Evolutionary conservation across 2,329 filamentous ascomycete species (phyloP).

Genomic region (Epichloe baconii): DNA sequence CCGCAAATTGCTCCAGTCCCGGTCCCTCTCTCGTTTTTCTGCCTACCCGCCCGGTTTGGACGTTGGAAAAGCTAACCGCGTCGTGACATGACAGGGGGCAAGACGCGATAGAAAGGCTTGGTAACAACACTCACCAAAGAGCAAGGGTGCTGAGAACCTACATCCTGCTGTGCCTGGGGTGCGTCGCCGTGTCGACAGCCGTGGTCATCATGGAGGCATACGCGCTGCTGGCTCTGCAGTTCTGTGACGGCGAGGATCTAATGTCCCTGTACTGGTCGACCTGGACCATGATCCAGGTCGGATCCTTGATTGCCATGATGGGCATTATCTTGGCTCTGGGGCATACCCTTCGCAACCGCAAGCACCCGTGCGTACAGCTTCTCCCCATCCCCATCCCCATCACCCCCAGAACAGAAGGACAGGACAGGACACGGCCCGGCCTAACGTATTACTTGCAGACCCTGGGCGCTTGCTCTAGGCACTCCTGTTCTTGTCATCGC

Average conservation of each 20-base stretch:
- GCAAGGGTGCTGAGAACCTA: conserved; percentile 26
- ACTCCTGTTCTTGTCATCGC: conserved; percentile 48
- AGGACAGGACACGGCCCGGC: background rate
- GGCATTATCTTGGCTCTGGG: conserved; percentile 42
- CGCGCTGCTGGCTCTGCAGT: conserved; percentile 39
- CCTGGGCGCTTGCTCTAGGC: conserved; percentile 46
- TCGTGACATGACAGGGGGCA: conserved; percentile 17
- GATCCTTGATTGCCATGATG: conserved; percentile 43
- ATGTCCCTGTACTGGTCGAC: conserved; percentile 49
- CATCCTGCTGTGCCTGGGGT: conserved; percentile 29
- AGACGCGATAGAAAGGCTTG: conserved; percentile 23
- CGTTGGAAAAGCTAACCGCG: background rate
- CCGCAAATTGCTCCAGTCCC: background rate
- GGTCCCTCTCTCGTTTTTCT: background rate
- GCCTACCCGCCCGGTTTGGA: too few species aligned
- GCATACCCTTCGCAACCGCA: conserved; percentile 34
- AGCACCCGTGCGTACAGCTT: conserved; percentile 33
- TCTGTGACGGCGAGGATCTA: conserved; percentile 46
- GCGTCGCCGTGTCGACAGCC: conserved; percentile 30
- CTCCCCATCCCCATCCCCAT: too few species aligned
- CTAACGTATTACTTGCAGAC: conserved; percentile 17
- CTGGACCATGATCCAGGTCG: conserved; percentile 47
- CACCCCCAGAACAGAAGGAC: too few species aligned
- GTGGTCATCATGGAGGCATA: conserved; percentile 43
- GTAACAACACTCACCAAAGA: conserved; percentile 18